These are phyloP conservation scores for Yarrowia sp. DNA, from an alignment of 805 yeast genomes.

Conservation along the genomic window DNA sequence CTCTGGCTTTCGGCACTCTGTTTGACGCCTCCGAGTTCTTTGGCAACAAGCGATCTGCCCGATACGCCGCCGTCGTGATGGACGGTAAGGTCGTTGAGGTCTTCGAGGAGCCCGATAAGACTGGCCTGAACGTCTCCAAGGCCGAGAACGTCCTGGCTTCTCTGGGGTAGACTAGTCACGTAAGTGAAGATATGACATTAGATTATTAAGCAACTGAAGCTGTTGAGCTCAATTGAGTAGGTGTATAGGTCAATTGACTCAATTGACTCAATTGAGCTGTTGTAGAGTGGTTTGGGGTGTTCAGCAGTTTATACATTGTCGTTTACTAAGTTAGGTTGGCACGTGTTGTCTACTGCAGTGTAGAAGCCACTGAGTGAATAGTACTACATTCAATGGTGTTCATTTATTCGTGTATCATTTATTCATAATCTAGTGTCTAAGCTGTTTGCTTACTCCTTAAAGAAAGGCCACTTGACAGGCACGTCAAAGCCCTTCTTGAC, in stretches of 20 bases:
- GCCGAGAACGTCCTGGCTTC: constrained; percentile 36
- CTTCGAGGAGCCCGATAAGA: constrained; percentile 79
- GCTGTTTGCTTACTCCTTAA: not conserved
- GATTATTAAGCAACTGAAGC: not conserved
- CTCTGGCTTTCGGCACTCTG: constrained; percentile 58
- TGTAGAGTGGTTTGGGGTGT: too few relatives aligned
- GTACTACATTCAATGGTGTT: too few relatives aligned
- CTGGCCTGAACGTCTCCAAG: constrained; percentile 51
- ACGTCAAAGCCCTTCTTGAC: constrained; percentile 44
- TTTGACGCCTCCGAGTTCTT: constrained; percentile 77
- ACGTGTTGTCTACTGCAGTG: too few relatives aligned
- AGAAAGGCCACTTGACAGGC: constrained; percentile 30
- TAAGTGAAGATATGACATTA: too few relatives aligned
- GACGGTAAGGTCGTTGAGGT: constrained; percentile 67
- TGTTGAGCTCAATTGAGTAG: not conserved
- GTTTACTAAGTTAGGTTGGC: too few relatives aligned
- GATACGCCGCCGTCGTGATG: constrained; percentile 73
- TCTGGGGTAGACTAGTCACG: constrained; percentile 20
- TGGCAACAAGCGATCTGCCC: constrained; percentile 70
- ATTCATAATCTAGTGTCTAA: not conserved
- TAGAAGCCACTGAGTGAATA: too few relatives aligned
- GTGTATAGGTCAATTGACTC: too few relatives aligned
- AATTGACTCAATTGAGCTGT: too few relatives aligned
- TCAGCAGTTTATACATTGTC: too few relatives aligned
- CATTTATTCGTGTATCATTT: not conserved